Conservation (phyloP, 1,139 yeast species). For the Zygosaccharomyces sapae region DNA sequence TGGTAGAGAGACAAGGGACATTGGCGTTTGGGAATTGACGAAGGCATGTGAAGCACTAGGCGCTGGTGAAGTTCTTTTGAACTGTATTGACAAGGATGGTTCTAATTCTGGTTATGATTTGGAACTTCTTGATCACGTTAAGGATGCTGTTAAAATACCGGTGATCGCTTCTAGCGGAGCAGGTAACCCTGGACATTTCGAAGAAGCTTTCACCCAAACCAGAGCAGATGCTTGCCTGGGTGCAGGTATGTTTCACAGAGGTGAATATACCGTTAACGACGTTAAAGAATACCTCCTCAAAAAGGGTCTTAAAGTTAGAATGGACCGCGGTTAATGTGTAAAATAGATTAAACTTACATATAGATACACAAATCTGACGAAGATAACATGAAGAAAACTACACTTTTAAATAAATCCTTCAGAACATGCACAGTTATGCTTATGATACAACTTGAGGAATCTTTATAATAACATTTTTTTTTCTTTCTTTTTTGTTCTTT, state of each 20-base stretch:
- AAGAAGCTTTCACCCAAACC: slow-evolving; percentile 76
- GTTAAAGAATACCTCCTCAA: slow-evolving; percentile 64
- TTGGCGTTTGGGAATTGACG: slow-evolving; percentile 88
- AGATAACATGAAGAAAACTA: slow-evolving; percentile 1
- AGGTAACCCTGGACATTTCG: slow-evolving; percentile 85
- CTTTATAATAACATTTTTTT: neutral
- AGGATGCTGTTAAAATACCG: slow-evolving; percentile 73
- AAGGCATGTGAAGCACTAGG: slow-evolving; percentile 87
- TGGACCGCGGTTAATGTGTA: slow-evolving; percentile 30
- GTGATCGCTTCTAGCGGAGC: slow-evolving; percentile 98
- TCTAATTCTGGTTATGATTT: slow-evolving; percentile 88
- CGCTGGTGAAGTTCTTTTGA: slow-evolving; percentile 91
- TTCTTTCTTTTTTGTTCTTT: neutral
- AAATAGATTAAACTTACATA: slow-evolving; percentile 1
- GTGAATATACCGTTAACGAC: slow-evolving; percentile 79
- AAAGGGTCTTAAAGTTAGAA: slow-evolving; percentile 51
- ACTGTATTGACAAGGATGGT: slow-evolving; percentile 95
- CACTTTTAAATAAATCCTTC: neutral
- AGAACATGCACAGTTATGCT: neutral
- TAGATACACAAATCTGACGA: slow-evolving; percentile 3
- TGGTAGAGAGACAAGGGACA: slow-evolving; percentile 82
- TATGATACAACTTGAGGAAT: slow-evolving; percentile 2
- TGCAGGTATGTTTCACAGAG: slow-evolving; percentile 96
- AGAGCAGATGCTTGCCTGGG: slow-evolving; percentile 94
- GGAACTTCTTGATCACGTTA: slow-evolving; percentile 75